Evolutionary conservation across 2,329 filamentous ascomycete species (phyloP).

Genomic region (Cordyceps farinosa): DNA sequence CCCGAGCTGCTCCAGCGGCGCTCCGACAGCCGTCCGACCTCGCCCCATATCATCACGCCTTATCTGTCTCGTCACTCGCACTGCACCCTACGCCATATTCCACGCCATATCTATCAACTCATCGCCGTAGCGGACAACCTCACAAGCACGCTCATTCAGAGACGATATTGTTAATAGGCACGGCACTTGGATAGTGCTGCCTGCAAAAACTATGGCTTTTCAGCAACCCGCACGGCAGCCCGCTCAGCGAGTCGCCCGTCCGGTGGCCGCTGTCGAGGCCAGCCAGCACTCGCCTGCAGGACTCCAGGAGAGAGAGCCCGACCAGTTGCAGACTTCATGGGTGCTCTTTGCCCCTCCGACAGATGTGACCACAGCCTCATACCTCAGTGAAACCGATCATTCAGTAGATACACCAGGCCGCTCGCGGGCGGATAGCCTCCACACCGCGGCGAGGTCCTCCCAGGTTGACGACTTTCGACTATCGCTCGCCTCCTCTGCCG

Average conservation of each 20-base stretch:
- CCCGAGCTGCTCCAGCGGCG: constrained; percentile 11
- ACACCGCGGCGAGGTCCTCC: constrained; percentile 62
- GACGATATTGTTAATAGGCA: background rate
- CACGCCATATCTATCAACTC: background rate
- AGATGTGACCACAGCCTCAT: constrained; percentile 59
- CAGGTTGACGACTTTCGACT: constrained; percentile 43
- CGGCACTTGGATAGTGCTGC: background rate
- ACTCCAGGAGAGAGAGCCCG: constrained; percentile 39
- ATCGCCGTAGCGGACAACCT: background rate
- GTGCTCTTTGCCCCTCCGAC: constrained; percentile 83
- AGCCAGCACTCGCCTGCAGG: constrained; percentile 26
- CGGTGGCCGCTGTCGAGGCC: constrained; percentile 37
- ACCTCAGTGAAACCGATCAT: constrained; percentile 64
- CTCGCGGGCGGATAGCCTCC: constrained; percentile 71
- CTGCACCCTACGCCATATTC: background rate
- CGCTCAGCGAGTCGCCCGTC: constrained; percentile 45
- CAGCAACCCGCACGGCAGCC: constrained; percentile 56
- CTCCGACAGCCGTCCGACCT: constrained; percentile 15
- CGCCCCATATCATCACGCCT: constrained; percentile 8
- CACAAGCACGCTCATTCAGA: background rate
- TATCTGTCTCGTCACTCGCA: constrained; percentile 15
- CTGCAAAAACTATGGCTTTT: constrained; percentile 48
- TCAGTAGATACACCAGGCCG: constrained; percentile 63
- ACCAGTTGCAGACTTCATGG: constrained; percentile 82
- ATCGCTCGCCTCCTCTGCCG: constrained; percentile 36